These are phyloP conservation scores for Crucibulum laeve DNA, from an alignment of 768 basidiomycete species.

Conservation along the genomic window DNA sequence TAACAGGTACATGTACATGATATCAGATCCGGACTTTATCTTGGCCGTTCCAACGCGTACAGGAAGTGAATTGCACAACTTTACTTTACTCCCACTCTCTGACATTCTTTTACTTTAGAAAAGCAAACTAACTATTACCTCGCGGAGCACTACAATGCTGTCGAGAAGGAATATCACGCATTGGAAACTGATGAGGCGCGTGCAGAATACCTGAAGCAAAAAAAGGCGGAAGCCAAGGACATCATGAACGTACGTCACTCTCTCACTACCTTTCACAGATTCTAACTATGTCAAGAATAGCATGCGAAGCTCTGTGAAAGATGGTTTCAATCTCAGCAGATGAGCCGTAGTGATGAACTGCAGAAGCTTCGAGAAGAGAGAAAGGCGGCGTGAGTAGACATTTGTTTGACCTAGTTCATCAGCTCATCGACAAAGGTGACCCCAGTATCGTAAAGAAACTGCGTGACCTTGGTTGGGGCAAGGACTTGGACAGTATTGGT, in stretches of 20 bases:
- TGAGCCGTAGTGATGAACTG: slow-evolving; percentile 37
- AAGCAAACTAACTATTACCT: slow-evolving; percentile 13
- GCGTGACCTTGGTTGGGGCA: slow-evolving; percentile 42
- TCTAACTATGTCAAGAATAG: slow-evolving; percentile 16
- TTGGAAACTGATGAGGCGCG: slow-evolving; percentile 23
- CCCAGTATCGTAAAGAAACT: slow-evolving; percentile 43
- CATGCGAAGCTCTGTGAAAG: slow-evolving; percentile 33
- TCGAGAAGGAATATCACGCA: slow-evolving; percentile 21
- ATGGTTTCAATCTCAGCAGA: slow-evolving; percentile 34
- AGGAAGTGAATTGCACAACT: slow-evolving; percentile 9
- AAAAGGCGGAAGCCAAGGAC: slow-evolving; percentile 22
- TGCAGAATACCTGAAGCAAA: slow-evolving; percentile 26
- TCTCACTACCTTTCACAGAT: neutral
- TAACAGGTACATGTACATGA: neutral
- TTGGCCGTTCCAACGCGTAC: slow-evolving; percentile 11
- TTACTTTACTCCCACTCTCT: neutral
- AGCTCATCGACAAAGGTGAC: no score
- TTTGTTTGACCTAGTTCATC: neutral
- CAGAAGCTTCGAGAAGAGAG: slow-evolving; percentile 38
- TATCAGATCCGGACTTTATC: slow-evolving; percentile 1
- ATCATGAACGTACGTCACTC: slow-evolving; percentile 23
- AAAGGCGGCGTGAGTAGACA: slow-evolving; percentile 32
- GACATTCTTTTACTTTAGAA: slow-evolving; percentile 8
- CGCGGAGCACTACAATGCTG: slow-evolving; percentile 11
- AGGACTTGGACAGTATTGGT: slow-evolving; percentile 37